Evolutionary conservation across 2,329 filamentous ascomycete genomes (phyloP).

Genomic region (Aspergillus jensenii): DNA sequence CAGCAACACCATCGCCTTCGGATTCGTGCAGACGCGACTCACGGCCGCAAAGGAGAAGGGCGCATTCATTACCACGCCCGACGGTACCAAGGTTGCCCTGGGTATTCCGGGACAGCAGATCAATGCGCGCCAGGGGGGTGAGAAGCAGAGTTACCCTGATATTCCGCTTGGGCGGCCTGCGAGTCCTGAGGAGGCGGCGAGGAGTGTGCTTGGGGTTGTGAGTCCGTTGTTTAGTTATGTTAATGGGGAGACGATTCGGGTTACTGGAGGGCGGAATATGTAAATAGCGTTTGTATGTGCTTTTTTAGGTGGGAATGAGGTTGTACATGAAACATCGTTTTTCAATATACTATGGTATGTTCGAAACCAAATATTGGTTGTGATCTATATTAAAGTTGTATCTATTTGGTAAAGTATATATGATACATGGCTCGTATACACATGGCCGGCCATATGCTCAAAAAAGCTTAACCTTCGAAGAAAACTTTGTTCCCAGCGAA

Average conservation of each 20-base stretch:
- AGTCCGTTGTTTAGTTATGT: slow-evolving; percentile 85
- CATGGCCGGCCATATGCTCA: neutral
- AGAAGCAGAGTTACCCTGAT: slow-evolving; percentile 56
- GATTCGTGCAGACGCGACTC: slow-evolving; percentile 74
- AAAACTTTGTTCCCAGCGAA: too few relatives aligned
- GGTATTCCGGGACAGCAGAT: slow-evolving; percentile 68
- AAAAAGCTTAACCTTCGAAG: neutral
- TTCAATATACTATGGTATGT: too few relatives aligned
- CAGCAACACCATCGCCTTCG: slow-evolving; percentile 81
- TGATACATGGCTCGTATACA: neutral
- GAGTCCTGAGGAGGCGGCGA: slow-evolving; percentile 76
- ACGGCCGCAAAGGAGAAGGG: slow-evolving; percentile 84
- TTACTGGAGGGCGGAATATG: slow-evolving; percentile 72
- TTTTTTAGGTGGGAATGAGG: too few relatives aligned
- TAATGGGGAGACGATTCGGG: slow-evolving; percentile 80
- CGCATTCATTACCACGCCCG: slow-evolving; percentile 72
- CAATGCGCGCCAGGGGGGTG: slow-evolving; percentile 28
- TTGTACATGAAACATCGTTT: too few relatives aligned
- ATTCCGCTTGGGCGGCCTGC: slow-evolving; percentile 78
- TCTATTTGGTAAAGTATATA: neutral
- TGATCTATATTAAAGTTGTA: neutral
- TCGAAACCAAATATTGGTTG: neutral
- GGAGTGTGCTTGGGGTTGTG: slow-evolving; percentile 72
- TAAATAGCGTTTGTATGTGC: slow-evolving; percentile 30
- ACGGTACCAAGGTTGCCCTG: slow-evolving; percentile 71